Base-by-base conservation (phyloP, 371 early-diverging fungal species). In the Rhizopus arrhizus region DNA sequence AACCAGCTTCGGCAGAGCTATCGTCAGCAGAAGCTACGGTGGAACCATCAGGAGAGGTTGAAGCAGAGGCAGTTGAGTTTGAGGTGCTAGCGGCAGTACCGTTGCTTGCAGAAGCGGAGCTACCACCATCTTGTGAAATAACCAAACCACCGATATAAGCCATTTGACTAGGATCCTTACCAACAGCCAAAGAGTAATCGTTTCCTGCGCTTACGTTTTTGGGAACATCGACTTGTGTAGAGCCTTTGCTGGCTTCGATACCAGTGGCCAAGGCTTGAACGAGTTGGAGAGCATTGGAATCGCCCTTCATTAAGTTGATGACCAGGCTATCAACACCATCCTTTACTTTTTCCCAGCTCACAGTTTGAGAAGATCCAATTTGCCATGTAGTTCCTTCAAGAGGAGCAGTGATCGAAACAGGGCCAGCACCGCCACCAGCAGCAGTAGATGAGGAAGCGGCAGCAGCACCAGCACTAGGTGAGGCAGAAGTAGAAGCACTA, bases 271-370 rank as follows among this genome's bases (percentile, higher is more conserved):
- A 66, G 34, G 73, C 58, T 45, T 73, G 78, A 36, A 68, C 69
- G 16, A 68, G 63, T 5, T 58, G 51, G 10, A 75, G 71, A 22
- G 77, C 73, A 59, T 59, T 69, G 31, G 75, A 54, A 56, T 76
- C 71, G 32, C 80, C 77, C 29, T 68, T 64, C 75, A 82, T 78
- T 22, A 80, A 74, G 58, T 73, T 73, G 15, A 72, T 70, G 5
- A 69, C 62, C 35, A 76, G 59, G 15, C 68, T 66, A 15, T 53
- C 61, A 28, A 70, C 58, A 32, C 66, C 69, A 3, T 60, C 31
- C 55, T 78, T 72, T 2, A 64, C 60, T 33, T 77, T 68, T 50
- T 66, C 65, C 83, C 83, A 82, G 4, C 68, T 59, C 13, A 82
- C 70, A n/a, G 72, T 72, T 41, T 68, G 68, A 6, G 56, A 16